Evolutionary conservation across 371 early-diverging fungal genomes (phyloP).

Genomic region (Syncephalastrum monosporum): DNA sequence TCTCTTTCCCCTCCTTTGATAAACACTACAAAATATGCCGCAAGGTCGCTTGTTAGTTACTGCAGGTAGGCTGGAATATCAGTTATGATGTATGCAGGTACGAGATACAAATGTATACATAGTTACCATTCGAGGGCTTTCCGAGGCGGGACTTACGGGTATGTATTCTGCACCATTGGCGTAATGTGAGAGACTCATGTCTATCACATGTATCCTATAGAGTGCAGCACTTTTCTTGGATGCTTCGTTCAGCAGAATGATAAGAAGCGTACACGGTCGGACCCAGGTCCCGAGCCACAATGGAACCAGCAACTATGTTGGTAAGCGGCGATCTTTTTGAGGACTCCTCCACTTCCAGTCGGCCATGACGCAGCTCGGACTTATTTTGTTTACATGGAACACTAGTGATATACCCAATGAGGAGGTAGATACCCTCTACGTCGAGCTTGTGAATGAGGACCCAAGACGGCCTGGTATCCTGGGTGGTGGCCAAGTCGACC

Average conservation of each 20-base stretch:
- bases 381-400: background rate
- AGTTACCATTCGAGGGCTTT: constrained; percentile 15
- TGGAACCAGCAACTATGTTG: constrained; percentile 31
- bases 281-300: constrained; percentile 34
- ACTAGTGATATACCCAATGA: constrained; percentile 18
- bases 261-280: constrained; percentile 42
- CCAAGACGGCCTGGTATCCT: constrained; percentile 31
- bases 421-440: constrained; percentile 12
- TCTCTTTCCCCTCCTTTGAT: too few species aligned
- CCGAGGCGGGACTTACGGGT: constrained; percentile 13
- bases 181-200: background rate
- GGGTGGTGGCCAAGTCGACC: constrained; percentile 25
- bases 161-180: background rate
- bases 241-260: constrained; percentile 34
- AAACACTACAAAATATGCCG: background rate
- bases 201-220: constrained; percentile 6
- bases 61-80: background rate
- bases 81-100: background rate
- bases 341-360: background rate
- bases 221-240: constrained; percentile 33
- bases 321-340: constrained; percentile 14
- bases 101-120: background rate
- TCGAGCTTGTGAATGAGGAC: constrained; percentile 42
- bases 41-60: constrained; percentile 3
- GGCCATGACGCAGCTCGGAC: background rate